phyloP scores from a whole-genome alignment of 2,329 filamentous ascomycete genomes.

The Alternaria sp. region DNA sequence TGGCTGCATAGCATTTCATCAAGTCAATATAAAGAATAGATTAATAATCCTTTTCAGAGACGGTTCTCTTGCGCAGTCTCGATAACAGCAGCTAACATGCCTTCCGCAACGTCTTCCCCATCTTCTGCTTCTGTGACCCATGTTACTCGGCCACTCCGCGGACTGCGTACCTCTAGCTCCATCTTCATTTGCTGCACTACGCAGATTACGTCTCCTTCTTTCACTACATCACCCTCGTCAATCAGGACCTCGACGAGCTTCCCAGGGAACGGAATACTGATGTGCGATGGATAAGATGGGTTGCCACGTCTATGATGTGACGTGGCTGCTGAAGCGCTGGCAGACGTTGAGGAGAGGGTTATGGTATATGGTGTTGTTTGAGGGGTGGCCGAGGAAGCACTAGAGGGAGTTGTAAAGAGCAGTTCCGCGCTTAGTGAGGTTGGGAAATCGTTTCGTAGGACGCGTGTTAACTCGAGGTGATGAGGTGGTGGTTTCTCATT shows the following conservation, averaged over 20 bases:
- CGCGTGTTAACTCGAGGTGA: slow-evolving; percentile 63
- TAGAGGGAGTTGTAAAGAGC: slow-evolving; percentile 60
- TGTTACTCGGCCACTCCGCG: slow-evolving; percentile 57
- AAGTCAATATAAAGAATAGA: neutral
- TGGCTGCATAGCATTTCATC: accelerated
- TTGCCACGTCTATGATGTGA: slow-evolving; percentile 61
- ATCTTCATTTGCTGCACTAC: slow-evolving; percentile 75
- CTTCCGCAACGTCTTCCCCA: slow-evolving; percentile 65
- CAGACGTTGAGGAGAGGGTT: slow-evolving; percentile 56
- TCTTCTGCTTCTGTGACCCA: slow-evolving; percentile 65
- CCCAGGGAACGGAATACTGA: slow-evolving; percentile 66
- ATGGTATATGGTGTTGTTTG: slow-evolving; percentile 56
- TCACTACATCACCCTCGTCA: slow-evolving; percentile 62
- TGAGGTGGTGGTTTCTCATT: slow-evolving; percentile 45
- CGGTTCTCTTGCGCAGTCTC: slow-evolving; percentile 38
- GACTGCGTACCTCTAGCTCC: slow-evolving; percentile 69
- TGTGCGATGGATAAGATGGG: slow-evolving; percentile 59
- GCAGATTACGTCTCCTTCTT: slow-evolving; percentile 64
- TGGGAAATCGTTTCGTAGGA: slow-evolving; percentile 70
- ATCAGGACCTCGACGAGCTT: slow-evolving; percentile 69
- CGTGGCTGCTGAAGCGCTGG: slow-evolving; percentile 51
- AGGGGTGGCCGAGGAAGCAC: slow-evolving; percentile 52
- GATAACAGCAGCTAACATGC: slow-evolving; percentile 62
- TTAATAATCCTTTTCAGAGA: neutral
- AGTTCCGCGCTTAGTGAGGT: slow-evolving; percentile 63